phyloP scores from a whole-genome alignment of 1,139 yeast species.

The Insectozyma bohioensis region DNA sequence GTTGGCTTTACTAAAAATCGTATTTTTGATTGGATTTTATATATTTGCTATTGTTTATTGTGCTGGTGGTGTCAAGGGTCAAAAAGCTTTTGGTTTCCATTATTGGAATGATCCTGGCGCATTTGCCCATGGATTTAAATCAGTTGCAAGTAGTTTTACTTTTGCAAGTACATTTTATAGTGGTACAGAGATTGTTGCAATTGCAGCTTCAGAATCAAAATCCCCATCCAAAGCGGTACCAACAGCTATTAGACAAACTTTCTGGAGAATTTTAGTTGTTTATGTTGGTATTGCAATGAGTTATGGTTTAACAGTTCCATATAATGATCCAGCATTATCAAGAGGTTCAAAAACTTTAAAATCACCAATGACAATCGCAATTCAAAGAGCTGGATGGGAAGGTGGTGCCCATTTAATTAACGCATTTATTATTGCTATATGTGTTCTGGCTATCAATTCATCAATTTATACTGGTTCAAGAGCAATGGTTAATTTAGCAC shows the following conservation, averaged over 20 bases:
- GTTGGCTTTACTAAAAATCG: constrained; percentile 56
- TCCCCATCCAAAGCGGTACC: constrained; percentile 59
- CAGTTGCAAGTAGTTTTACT: constrained; percentile 69
- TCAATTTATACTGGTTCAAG: constrained; percentile 54
- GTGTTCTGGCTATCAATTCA: constrained; percentile 54
- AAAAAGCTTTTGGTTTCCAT: constrained; percentile 51
- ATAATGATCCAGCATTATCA: constrained; percentile 39
- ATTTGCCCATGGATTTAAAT: constrained; percentile 56
- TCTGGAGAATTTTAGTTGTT: constrained; percentile 51
- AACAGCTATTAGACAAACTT: constrained; percentile 57
- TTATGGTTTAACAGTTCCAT: constrained; percentile 58
- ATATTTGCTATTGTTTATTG: constrained; percentile 58
- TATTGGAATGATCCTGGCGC: constrained; percentile 55
- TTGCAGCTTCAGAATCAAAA: constrained; percentile 56
- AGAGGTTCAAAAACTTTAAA: constrained; percentile 28
- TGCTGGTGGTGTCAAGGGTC: constrained; percentile 64
- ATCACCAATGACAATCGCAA: constrained; percentile 47
- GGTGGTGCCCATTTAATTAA: constrained; percentile 52
- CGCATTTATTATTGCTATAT: constrained; percentile 51
- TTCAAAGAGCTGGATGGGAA: constrained; percentile 47
- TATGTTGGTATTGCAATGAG: constrained; percentile 55
- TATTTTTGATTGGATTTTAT: constrained; percentile 57
- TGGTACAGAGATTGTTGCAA: constrained; percentile 59
- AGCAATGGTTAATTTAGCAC: constrained; percentile 50
- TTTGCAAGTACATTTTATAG: constrained; percentile 63